Evolutionary conservation across 768 basidiomycete genomes (phyloP), one percentile per base, ranked within the genome.

Genomic region (Tylopilus intermedius): DNA sequence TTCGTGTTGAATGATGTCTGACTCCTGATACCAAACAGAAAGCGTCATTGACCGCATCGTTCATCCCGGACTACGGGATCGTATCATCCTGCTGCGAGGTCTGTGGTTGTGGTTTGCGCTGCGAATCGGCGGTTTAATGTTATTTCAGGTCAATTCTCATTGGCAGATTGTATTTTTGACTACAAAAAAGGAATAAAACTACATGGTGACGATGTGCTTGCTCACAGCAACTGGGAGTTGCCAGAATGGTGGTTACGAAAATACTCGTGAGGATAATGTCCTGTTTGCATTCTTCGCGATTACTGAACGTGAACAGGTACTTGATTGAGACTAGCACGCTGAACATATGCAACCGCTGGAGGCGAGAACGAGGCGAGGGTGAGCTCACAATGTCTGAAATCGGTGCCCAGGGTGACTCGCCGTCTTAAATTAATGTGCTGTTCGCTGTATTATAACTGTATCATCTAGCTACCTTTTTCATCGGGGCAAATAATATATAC

Each of bases 191-290:
- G 81, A 4, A 77, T 90, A 11, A 85, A 79, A 2, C 79, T 94
- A 41, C 93, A 96, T 54, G 92, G 91, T 11, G 90, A 95, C 58
- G 94, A 97, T 62, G 88, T 93, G 21, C 76, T 96, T n/a, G 84
- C 85, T 4, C 90, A 95, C 60, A 74, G 72, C 40, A 94, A 90
- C 62, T 96, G 94, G 92, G 94, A 97, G 70, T 76, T 96, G 38
- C 76, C 79, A 14, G 92, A 94, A 63, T 74, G 76, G 48, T 96
- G 92, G 82, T 74, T 96, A 42, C 78, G 82, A 51, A 82, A 88
- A 70, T 94, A 89, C 58, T 83, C 84, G 93, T 92, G 45, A 47
- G 58, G 18, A 27, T 26, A 18, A 37, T 21, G 4, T 22, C 33
- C 13, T 26, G 22, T 26, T 38, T 24, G 38, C 13, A 10, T 11